Evolutionary conservation across 352 stramenopile species (phyloP).

Genomic region (Pythium angustatum): DNA sequence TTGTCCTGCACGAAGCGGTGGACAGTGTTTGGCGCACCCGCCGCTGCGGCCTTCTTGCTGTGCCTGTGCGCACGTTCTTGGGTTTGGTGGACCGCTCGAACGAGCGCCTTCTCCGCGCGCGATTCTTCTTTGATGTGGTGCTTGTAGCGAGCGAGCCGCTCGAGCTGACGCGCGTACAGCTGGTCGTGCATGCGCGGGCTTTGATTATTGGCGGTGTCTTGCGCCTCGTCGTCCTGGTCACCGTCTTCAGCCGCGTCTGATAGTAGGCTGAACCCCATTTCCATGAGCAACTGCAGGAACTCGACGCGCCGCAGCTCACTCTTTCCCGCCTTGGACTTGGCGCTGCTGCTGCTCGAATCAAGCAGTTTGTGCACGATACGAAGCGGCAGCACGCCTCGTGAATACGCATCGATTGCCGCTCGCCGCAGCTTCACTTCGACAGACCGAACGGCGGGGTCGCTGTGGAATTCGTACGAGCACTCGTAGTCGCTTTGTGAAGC

Average conservation of each 20-base stretch:
- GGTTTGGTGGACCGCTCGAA: constrained; percentile 40
- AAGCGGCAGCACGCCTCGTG: constrained; percentile 69
- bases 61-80: constrained; percentile 29
- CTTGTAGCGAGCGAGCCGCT: constrained; percentile 66
- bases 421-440: constrained; percentile 87
- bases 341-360: constrained; percentile 34
- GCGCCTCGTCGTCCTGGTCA: constrained; percentile 23
- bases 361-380: constrained; percentile 71
- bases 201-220: neutral
- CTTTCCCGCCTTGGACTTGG: constrained; percentile 27
- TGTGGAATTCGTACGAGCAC: constrained; percentile 83
- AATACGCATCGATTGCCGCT: constrained; percentile 66
- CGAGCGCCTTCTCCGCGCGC: constrained; percentile 57
- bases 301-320: constrained; percentile 78
- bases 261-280: constrained; percentile 88
- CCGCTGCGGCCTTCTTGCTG: constrained; percentile 18
- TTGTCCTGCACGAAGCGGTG: constrained; percentile 70
- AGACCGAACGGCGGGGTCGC: constrained; percentile 74
- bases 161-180: constrained; percentile 80
- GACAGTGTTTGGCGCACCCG: constrained; percentile 15
- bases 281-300: constrained; percentile 93
- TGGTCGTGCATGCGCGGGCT: constrained; percentile 65
- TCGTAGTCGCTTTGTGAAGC: constrained; percentile 28
- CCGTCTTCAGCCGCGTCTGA: constrained; percentile 39
- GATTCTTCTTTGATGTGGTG: constrained; percentile 54